Evolutionary conservation across 2,329 filamentous ascomycete genomes (phyloP).

Genomic region (Colletotrichum kahawae): DNA sequence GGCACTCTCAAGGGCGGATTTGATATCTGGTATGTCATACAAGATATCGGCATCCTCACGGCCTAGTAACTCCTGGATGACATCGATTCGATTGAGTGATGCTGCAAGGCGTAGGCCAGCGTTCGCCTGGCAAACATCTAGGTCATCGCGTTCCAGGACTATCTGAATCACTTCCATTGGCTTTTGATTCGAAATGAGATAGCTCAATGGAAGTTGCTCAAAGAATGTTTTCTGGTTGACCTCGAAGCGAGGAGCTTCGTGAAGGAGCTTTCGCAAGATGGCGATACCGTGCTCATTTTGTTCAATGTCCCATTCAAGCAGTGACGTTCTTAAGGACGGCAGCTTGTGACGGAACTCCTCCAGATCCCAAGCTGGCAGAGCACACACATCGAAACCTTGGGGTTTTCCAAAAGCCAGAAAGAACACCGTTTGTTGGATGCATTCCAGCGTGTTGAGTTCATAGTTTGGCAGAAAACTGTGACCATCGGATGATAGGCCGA

Average conservation of each 20-base stretch:
- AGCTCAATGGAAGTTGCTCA: neutral
- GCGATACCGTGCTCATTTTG: neutral
- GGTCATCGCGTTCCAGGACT: no score
- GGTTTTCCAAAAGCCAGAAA: neutral
- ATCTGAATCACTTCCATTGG: neutral
- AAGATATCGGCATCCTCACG: neutral
- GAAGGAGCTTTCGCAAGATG: neutral
- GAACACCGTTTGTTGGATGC: neutral
- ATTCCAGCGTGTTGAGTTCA: neutral
- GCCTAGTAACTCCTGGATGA: neutral
- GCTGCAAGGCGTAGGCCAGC: neutral
- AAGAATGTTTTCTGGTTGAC: neutral
- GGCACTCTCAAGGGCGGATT: neutral
- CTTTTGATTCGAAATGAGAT: neutral
- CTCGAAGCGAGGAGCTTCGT: neutral
- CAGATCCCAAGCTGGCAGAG: neutral
- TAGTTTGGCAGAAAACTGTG: neutral
- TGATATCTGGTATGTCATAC: neutral
- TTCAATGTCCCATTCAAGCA: neutral
- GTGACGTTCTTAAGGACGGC: neutral
- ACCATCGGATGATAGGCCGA: neutral
- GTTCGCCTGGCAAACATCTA: neutral
- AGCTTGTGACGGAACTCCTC: neutral
- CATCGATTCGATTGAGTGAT: neutral
- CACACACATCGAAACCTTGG: rapidly evolving